A percentile compares a stretch with the other conserved stretches of the same genome.
phyloP scores from a whole-genome alignment of 2,329 filamentous ascomycete species.

The Fusarium transvaalense region DNA sequence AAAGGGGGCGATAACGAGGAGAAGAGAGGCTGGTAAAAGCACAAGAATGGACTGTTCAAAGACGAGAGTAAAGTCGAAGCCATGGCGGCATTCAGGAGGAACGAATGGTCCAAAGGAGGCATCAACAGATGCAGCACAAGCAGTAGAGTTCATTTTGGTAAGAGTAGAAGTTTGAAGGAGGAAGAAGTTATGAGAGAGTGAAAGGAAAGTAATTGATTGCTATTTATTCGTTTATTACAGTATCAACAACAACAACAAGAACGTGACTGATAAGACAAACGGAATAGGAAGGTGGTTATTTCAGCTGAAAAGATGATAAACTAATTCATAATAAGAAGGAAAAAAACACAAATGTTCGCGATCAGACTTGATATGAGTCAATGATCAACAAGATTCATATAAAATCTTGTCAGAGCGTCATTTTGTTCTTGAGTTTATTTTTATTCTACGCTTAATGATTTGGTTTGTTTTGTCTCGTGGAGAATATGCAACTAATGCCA shows the following conservation, averaged over 20 bases:
- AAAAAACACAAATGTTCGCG: background rate
- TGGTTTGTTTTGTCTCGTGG: background rate
- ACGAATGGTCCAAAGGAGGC: slow-evolving; percentile 47
- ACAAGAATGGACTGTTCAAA: slow-evolving; percentile 57
- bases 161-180: background rate
- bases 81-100: slow-evolving; percentile 51
- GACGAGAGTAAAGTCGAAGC: slow-evolving; percentile 65
- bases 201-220: background rate
- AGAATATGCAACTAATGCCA: background rate
- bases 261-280: background rate
- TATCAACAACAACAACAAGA: background rate
- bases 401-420: slow-evolving; percentile 6
- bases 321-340: background rate
- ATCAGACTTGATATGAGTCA: slow-evolving; percentile 18
- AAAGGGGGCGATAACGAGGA: slow-evolving; percentile 51
- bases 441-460: too few species aligned
- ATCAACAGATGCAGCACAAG: slow-evolving; percentile 44
- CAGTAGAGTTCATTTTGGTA: slow-evolving; percentile 42
- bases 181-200: background rate
- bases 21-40: slow-evolving; percentile 49
- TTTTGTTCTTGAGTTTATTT: background rate
- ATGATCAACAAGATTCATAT: slow-evolving; percentile 2
- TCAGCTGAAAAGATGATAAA: background rate
- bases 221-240: slow-evolving; percentile 10
- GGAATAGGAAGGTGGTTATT: slow-evolving; percentile 38